A percentile compares a stretch with the other conserved stretches of the same genome.
phyloP scores from a whole-genome alignment of 2,329 filamentous ascomycete species.

The Cordyceps tenuipes region DNA sequence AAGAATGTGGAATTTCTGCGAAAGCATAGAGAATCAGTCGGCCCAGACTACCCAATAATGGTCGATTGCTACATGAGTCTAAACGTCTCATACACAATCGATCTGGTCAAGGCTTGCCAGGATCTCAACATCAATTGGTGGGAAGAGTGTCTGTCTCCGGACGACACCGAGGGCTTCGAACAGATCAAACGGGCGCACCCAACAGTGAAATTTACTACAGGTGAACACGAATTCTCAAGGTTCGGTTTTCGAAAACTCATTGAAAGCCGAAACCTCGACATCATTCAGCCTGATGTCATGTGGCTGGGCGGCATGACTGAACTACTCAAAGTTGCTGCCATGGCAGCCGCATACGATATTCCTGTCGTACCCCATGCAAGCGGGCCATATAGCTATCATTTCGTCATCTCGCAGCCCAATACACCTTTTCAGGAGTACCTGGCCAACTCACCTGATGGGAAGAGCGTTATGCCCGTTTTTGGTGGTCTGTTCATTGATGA shows the following conservation, averaged over 20 bases:
- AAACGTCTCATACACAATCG: conserved; percentile 87
- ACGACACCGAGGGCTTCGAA: conserved; percentile 85
- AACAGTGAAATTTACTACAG: conserved; percentile 86
- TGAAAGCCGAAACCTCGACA: conserved; percentile 84
- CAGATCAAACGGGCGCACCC: conserved; percentile 88
- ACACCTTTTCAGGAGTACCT: conserved; percentile 94
- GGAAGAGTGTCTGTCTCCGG: conserved; percentile 87
- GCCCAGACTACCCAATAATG: conserved; percentile 85
- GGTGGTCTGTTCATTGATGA: conserved; percentile 86
- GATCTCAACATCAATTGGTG: conserved; percentile 92
- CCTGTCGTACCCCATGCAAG: conserved; percentile 93
- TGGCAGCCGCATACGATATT: conserved; percentile 88
- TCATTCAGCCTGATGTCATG: conserved; percentile 95
- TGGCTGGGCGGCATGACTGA: conserved; percentile 93
- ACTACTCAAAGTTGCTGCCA: conserved; percentile 77
- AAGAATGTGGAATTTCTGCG: conserved; percentile 88
- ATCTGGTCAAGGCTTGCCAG: conserved; percentile 75
- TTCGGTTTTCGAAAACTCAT: conserved; percentile 94
- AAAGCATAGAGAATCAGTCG: conserved; percentile 75
- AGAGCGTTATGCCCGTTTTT: conserved; percentile 84
- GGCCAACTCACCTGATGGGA: conserved; percentile 85
- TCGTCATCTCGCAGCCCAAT: conserved; percentile 87
- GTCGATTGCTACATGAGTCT: conserved; percentile 97
- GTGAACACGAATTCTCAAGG: conserved; percentile 90
- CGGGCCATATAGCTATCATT: conserved; percentile 92